phyloP scores from a whole-genome alignment of 2,329 filamentous ascomycete genomes.

The Phialophora verrucosa region DNA sequence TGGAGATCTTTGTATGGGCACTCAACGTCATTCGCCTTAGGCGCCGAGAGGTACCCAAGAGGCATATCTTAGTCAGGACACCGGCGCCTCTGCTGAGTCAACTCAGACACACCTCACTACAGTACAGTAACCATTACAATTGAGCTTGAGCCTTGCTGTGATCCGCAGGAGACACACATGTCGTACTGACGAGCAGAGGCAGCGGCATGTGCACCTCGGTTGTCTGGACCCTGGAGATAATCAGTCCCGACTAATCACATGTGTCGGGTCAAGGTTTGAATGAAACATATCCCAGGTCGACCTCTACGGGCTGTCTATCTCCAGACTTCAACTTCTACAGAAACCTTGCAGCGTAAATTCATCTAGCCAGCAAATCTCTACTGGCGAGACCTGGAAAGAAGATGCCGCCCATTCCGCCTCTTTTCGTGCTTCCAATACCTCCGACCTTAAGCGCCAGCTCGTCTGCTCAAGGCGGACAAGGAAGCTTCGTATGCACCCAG shows the following conservation, averaged over 20 bases:
- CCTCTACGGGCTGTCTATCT: not conserved
- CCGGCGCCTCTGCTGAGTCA: constrained; percentile 1
- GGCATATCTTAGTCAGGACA: constrained; percentile 31
- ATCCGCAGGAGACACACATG: not conserved
- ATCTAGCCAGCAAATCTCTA: not conserved
- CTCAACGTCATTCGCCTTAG: constrained; percentile 27
- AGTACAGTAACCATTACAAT: no score
- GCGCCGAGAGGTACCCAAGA: constrained; percentile 3
- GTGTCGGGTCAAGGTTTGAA: not conserved
- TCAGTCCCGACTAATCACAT: constrained; percentile 15
- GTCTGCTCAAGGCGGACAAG: constrained; percentile 42
- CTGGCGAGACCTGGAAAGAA: not conserved
- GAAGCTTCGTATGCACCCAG: constrained; percentile 67
- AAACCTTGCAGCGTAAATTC: not conserved
- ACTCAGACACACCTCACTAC: not conserved
- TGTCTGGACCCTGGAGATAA: not conserved
- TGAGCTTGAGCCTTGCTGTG: not conserved
- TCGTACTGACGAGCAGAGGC: not conserved
- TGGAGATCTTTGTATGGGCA: not conserved
- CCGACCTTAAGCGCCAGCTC: constrained; percentile 44
- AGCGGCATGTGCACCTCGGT: constrained; percentile 6
- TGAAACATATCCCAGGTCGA: not conserved
- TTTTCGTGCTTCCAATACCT: constrained; percentile 67
- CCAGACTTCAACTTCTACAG: not conserved
- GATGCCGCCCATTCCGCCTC: constrained; percentile 42